phyloP scores from a whole-genome alignment of 805 yeast species.

The Suhomyces vadensis region DNA sequence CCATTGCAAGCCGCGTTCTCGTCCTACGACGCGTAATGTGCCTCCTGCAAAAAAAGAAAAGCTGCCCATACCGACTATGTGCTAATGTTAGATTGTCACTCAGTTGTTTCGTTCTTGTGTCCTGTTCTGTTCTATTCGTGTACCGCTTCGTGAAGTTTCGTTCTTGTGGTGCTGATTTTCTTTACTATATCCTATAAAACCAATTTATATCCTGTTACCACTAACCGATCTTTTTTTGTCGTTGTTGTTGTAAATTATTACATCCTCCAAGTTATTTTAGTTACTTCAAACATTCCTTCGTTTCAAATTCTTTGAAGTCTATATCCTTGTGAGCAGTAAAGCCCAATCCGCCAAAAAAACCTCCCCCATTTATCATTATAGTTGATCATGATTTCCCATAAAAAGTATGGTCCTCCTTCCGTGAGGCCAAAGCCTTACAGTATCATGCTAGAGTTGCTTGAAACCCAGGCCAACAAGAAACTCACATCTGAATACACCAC shows the following conservation, averaged over 20 bases:
- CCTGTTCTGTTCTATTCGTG: slow-evolving; percentile 1
- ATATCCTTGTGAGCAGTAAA: not conserved
- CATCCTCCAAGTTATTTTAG: slow-evolving; percentile 2
- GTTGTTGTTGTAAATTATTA: not conserved
- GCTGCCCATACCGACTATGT: not conserved
- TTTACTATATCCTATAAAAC: slow-evolving; percentile 9
- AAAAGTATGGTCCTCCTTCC: slow-evolving; percentile 29
- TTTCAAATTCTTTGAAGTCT: slow-evolving; percentile 9
- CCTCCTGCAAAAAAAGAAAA: slow-evolving; percentile 5
- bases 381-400: slow-evolving; percentile 3
- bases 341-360: not conserved
- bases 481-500: slow-evolving; percentile 44
- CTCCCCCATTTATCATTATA: not conserved
- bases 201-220: slow-evolving; percentile 2
- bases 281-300: slow-evolving; percentile 14
- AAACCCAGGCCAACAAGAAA: slow-evolving; percentile 45
- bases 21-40: slow-evolving; percentile 3
- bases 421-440: slow-evolving; percentile 38
- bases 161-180: slow-evolving; percentile 4
- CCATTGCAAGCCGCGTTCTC: slow-evolving; percentile 2
- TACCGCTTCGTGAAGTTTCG: slow-evolving; percentile 1
- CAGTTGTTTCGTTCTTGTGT: slow-evolving; percentile 3
- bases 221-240: not conserved
- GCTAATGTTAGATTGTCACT: not conserved
- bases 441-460: slow-evolving; percentile 48